Percentiles rank a stretch among this genome's conserved stretches.
Evolutionary conservation across 1,284 basidiomycete genomes (phyloP).

Genomic region (Naganishia liquefaciens): DNA sequence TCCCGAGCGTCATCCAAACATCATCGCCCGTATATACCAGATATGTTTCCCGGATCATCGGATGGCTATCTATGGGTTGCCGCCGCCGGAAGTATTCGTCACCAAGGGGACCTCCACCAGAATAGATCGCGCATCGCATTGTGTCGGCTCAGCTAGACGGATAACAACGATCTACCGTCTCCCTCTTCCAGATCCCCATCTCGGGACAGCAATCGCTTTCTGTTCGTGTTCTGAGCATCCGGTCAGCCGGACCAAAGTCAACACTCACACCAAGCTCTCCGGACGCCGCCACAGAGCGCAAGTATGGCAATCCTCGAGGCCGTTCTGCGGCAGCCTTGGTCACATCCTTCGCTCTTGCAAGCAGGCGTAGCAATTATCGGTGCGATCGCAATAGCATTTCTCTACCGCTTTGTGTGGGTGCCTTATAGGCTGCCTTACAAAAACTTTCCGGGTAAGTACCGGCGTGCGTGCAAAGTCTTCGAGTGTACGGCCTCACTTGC

Average conservation of each 20-base stretch:
- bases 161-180: not conserved
- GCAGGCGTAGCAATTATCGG: not conserved
- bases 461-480: not conserved
- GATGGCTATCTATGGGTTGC: not conserved
- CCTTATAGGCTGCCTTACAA: constrained; percentile 37
- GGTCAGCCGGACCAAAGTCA: not conserved
- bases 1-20: not conserved
- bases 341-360: constrained; percentile 3
- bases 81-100: not conserved
- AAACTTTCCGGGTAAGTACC: constrained; percentile 39
- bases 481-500: not conserved
- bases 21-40: too few relatives aligned
- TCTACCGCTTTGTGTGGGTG: constrained; percentile 36
- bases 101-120: constrained; percentile 1
- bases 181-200: too few relatives aligned
- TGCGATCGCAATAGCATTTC: not conserved
- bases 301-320: constrained; percentile 19
- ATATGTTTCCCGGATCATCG: not conserved
- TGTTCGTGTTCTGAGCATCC: too few relatives aligned
- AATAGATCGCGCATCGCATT: not conserved
- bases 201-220: too few relatives aligned
- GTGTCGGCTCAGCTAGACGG: not conserved
- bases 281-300: too few relatives aligned
- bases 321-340: constrained; percentile 2
- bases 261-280: too few relatives aligned